Evolutionary conservation across 768 basidiomycete species (phyloP), one percentile per base, ranked within the genome.

Genomic region (Mycena galericulata): DNA sequence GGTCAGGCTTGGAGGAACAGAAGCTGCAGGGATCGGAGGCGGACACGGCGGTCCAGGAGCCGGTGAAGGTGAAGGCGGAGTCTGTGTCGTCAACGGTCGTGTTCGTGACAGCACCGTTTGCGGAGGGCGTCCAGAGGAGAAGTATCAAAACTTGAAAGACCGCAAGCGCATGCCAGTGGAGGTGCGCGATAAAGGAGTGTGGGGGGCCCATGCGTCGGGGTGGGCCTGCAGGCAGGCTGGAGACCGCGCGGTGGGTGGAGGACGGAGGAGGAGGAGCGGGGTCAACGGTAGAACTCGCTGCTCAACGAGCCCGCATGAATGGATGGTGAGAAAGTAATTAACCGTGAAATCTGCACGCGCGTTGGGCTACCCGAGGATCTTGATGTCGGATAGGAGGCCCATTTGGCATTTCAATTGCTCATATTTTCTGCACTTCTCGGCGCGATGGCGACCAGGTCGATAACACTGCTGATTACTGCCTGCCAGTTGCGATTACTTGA

Each of bases 1-100:
- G 9, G 38, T 71, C 65, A 10, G 68, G 68, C 47, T 70, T 65
- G 38, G 68, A 70, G 45, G 68, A 61, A 22, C 68, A 70, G 32
- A 20, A 20, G 18, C 3, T 38, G 46, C 68, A 70, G 18, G 68
- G 68, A 30, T 65, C 47, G 15, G 63, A 41, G 32, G 63, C 32
- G 4, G 68, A 65, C 12, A 50, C 47, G 15, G 69, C 59, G 2
- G 69, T 70, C 68, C 68, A 70, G 10, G 51, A 24, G 17, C 68
- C 63, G 18, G 51, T 51, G 47, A 70, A 70, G 17, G 46, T 57
- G 38, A 65, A 70, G n/a, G 59, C 38, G 41, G 69, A 66, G 60
- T 29, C 29, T 24, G 69, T 51, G 60, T 70, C 69, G 41, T 70
- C 69, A 34, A 70, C 24, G 47, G 64, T 70, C 26, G 51, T 70